phyloP scores from a whole-genome alignment of 345 rosid genomes.

The Linum trigynum region DNA sequence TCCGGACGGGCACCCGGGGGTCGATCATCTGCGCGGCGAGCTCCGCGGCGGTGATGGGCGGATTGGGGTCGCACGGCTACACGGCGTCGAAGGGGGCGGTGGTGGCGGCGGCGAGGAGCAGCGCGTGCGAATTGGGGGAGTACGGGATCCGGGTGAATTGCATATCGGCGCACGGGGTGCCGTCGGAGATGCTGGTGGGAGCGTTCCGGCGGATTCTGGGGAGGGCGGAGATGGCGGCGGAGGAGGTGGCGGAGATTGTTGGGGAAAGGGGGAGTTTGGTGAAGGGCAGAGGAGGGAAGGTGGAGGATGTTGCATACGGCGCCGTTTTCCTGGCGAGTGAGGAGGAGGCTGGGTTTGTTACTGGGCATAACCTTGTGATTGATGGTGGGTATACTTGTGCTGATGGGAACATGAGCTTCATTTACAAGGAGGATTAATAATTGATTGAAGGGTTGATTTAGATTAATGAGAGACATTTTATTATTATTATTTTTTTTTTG shows the following conservation, averaged over 20 bases:
- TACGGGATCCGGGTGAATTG: slow-evolving; percentile 68
- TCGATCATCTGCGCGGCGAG: slow-evolving; percentile 72
- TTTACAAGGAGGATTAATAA: slow-evolving; percentile 21
- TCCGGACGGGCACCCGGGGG: slow-evolving; percentile 42
- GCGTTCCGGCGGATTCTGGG: slow-evolving; percentile 39
- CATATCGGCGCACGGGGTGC: slow-evolving; percentile 87
- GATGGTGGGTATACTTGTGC: slow-evolving; percentile 81
- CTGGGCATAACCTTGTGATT: slow-evolving; percentile 65
- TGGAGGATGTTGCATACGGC: slow-evolving; percentile 60
- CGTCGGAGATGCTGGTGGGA: slow-evolving; percentile 65
- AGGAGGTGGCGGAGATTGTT: slow-evolving; percentile 43
- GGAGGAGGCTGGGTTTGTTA: slow-evolving; percentile 51
- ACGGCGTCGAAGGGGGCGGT: slow-evolving; percentile 62
- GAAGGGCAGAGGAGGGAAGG: slow-evolving; percentile 39
- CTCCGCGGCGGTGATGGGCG: slow-evolving; percentile 69
- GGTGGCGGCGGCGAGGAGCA: slow-evolving; percentile 41
- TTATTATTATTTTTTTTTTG: too few relatives aligned
- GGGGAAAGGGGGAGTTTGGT: slow-evolving; percentile 57
- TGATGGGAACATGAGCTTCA: slow-evolving; percentile 28
- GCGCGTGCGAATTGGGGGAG: slow-evolving; percentile 65
- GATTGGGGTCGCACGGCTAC: slow-evolving; percentile 68
- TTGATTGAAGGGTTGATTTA: background rate
- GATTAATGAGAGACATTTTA: background rate
- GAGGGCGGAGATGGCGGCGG: slow-evolving; percentile 28
- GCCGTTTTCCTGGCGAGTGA: slow-evolving; percentile 63